A percentile compares a stretch with the other conserved stretches of the same genome.
These are phyloP conservation scores for Zygosaccharomyces pseudorouxii DNA, from an alignment of 805 yeast species.

Conservation along the genomic window DNA sequence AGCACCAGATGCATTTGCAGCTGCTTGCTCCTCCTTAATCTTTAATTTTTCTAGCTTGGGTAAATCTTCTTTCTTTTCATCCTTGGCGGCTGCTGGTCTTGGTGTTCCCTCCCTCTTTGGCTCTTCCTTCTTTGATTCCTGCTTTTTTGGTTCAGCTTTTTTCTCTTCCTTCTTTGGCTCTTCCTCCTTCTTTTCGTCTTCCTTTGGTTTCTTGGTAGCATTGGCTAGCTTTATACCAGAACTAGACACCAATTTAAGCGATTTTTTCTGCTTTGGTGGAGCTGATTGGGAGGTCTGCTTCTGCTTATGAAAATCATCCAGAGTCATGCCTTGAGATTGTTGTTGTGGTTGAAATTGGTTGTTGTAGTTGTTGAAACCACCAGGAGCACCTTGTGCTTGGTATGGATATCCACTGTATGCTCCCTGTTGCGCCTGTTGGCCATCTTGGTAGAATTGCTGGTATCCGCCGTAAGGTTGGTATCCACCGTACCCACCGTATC, in stretches of 20 bases:
- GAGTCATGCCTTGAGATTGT: constrained; percentile 56
- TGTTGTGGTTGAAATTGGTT: constrained; percentile 17
- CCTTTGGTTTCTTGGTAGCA: constrained; percentile 40
- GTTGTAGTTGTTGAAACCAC: constrained; percentile 19
- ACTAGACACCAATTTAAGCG: constrained; percentile 60
- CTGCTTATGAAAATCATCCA: constrained; percentile 68
- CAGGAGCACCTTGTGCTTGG: constrained; percentile 24
- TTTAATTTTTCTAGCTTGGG: constrained; percentile 33
- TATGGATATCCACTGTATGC: constrained; percentile 22
- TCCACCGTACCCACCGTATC: constrained; percentile 23
- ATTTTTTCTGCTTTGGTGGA: constrained; percentile 57
- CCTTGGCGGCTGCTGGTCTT: constrained; percentile 3
- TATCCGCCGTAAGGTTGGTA: constrained; percentile 23
- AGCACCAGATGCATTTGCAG: constrained; percentile 32
- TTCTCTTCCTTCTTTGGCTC: constrained; percentile 19
- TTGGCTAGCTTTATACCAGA: constrained; percentile 61
- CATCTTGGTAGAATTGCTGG: constrained; percentile 24
- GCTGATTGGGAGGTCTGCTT: constrained; percentile 11
- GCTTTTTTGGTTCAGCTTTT: constrained; percentile 15
- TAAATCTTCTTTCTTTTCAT: constrained; percentile 18
- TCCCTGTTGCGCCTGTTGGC: constrained; percentile 11
- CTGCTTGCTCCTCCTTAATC: constrained; percentile 23
- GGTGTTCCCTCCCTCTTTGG: constrained; percentile 1
- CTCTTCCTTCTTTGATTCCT: constrained; percentile 15
- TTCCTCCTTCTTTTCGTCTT: constrained; percentile 24